Base-by-base conservation (phyloP, 805 yeast species). In the Debaryomyces tyrocola region DNA sequence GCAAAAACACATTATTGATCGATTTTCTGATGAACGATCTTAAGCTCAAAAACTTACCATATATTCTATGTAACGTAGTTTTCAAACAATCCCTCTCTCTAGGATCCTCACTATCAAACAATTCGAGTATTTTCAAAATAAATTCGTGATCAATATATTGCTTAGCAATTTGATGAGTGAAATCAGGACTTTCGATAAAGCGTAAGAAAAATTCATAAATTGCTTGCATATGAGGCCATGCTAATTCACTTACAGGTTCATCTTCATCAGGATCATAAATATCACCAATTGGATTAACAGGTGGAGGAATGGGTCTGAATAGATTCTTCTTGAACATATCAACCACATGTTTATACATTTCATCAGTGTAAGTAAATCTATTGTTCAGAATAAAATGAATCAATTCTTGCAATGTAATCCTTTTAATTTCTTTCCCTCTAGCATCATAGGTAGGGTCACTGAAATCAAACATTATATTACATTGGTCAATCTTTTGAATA, bases 141-240 rank as follows among this genome's bases (percentile, higher is more conserved):
- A 94, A 94, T 44, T 82, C 84, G 62, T 91, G 97, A 69, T 94
- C 98, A 54, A 94, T 90, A 63, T 83, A 91, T 59, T 88, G 94
- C 67, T 91, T 91, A 27, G 99, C 99, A 40, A 87, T 74, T 44
- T 90, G 90, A 62, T 91, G 96, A 62, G 89, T 88, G 67, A 94
- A 92, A 68, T 91, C 97, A 2, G 96, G 95, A 53, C 92, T 84
- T 69, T 94, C 98, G 44, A 94, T 85, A 67, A 94, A 92, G 59
- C 96, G 76, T 49, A 94, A 73, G 63, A 94, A 92, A 59, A 94
- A 90, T 66, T 94, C 98, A 70, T 94, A 94, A 28, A 91, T 96
- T 37, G 90, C 80, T 67, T 90, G 96, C 98, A 94, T 94, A 65
- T 94, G 99, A 10, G 98, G 96, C 99, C 99, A 94, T 8, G 97